Base-by-base conservation (phyloP, 1,284 basidiomycete genomes). In the Boletus holoroseus region DNA sequence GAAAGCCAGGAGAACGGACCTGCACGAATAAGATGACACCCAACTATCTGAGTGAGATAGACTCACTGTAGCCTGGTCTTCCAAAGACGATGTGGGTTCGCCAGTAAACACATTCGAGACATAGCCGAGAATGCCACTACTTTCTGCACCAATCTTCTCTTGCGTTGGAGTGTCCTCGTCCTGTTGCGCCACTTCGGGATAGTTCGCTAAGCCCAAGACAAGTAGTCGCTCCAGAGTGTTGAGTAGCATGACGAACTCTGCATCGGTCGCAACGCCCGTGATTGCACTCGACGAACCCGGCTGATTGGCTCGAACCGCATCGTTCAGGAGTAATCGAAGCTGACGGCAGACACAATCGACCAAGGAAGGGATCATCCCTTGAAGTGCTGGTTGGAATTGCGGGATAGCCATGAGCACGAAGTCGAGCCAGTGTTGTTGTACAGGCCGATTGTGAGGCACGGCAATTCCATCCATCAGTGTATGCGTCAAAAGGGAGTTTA, bases 341-440 rank as follows among this genome's bases (percentile, higher is more conserved):
- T 94, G 88, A 32, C 78, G 74, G 63, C 90, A 90, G 44, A 96
- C 68, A 58, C 87, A 87, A 55, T 93, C 91, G 55, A 82, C 86
- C 20, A 99, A 72, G 1, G 91, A 85, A 13, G 82, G 74, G n/a
- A 96, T 74, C 35, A 88, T 76, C 13, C 75, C 70, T 37, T 82
- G 79, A 7, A 91, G 71, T 20, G 79, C 73, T 38, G 83, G 81
- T 53, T 89, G 87, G 61, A 91, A 89, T 58, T 90, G 85, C 0
- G 91, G 85, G 7, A 94, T 73, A 0, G 91, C 89, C 85, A 91
- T 91, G 47, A 97, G 78, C 50, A 97, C 77, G 65, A 99, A 98
- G 67, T 98, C 95, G 20, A 97, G 77, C 95, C 95, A 99, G 64
- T 96, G 91, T 62, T 95, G 92, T 12, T 96, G 70, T 20, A 94